Conservation (phyloP, 352 stramenopile species). For the Globisporangium nodosum region DNA sequence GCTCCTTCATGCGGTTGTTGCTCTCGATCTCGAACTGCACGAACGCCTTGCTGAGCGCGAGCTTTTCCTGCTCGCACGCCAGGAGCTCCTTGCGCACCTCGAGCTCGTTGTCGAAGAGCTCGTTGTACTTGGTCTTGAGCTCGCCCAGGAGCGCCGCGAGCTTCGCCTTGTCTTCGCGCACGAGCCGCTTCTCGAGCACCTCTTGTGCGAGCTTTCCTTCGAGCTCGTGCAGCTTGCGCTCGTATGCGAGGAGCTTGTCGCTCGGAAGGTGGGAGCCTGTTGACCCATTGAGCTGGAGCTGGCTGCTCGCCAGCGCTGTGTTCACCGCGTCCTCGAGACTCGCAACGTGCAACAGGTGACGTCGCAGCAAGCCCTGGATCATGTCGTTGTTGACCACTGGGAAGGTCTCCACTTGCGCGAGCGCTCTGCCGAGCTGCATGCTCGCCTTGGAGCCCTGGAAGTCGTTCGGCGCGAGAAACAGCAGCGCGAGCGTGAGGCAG, state of each 20-base stretch:
- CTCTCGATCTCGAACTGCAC: conserved; percentile 60
- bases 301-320: background rate
- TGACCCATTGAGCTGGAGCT: background rate
- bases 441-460: conserved; percentile 31
- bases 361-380: conserved; percentile 31
- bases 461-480: conserved; percentile 35
- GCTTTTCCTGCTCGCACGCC: conserved; percentile 57
- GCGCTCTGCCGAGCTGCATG: conserved; percentile 23
- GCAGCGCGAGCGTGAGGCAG: conserved; percentile 37
- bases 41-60: conserved; percentile 60
- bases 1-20: conserved; percentile 27
- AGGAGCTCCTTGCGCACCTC: conserved; percentile 54
- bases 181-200: conserved; percentile 30
- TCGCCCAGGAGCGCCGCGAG: conserved; percentile 29
- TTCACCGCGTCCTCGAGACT: background rate
- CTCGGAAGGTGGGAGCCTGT: background rate
- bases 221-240: conserved; percentile 33
- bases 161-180: conserved; percentile 39
- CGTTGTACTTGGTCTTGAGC: conserved; percentile 50
- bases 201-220: conserved; percentile 33
- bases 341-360: conserved; percentile 18
- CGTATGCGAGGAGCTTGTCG: conserved; percentile 5
- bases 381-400: conserved; percentile 57
- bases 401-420: conserved; percentile 33
- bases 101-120: conserved; percentile 59